Base-by-base conservation (phyloP, 2,329 filamentous ascomycete species). In the Colletotrichum sp. region DNA sequence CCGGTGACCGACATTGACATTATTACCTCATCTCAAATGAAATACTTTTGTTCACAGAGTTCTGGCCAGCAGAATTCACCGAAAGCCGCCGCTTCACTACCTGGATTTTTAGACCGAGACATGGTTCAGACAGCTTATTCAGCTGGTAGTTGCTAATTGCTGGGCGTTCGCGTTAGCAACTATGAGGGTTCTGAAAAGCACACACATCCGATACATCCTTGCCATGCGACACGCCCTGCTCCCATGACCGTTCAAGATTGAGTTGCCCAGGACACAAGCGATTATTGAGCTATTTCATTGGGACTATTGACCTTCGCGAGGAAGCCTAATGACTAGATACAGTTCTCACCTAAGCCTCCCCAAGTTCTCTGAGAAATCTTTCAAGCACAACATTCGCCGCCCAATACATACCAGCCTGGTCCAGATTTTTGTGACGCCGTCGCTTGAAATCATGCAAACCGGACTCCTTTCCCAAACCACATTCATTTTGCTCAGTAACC, bases 401-500 rank as follows among this genome's bases (percentile, higher is more conserved):
- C 62, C 26, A 60, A 67, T 55, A 67, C 24, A 75, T 71, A 76
- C 72, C 72, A 70, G 72, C 67, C 71, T 70, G 34, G 30, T 67
- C 72, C 75, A 32, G 16, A 63, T 67, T 71, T 75, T 75, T 76
- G 30, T 67, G 62, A 76, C 75, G 75, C 75, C 75, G 62, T 71
- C 75, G 75, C 75, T 76, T 64, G 67, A 75, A 71, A 75, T 49
- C 30, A 30, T 18, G 24, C 24, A 34, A 63, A 44, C 75, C 75
- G 44, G 49, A 76, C 75, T 70, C 75, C 75, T 18, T 28, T 67
- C 34, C 72, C 36, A 62, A 34, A 21, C 52, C 36, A 49, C 30
- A 18, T 57, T 63, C 64, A 57, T 26, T 60, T 68, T 52, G n/a
- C 44, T 52, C 24, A 15, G 26, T 21, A 34, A 44, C 34, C 18